phyloP scores from a whole-genome alignment of 1,284 basidiomycete genomes.

The Sporisorium reilianum region DNA sequence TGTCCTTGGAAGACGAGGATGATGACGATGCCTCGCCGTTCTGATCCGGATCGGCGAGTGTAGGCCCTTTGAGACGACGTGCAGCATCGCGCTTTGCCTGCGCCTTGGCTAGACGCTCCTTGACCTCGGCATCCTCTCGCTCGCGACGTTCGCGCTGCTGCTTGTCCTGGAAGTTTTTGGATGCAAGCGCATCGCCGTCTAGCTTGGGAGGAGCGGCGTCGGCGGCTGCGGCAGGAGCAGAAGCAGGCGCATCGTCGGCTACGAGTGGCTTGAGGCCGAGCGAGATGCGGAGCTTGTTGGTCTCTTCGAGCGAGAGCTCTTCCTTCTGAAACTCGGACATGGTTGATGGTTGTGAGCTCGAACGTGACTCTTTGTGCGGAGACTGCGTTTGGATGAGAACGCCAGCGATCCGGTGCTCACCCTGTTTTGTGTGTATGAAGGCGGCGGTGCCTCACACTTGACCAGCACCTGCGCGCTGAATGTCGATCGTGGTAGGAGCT shows the following conservation, averaged over 20 bases:
- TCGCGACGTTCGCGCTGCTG: slow-evolving; percentile 79
- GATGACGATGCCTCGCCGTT: slow-evolving; percentile 58
- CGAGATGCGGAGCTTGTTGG: slow-evolving; percentile 94
- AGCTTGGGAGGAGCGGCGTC: slow-evolving; percentile 48
- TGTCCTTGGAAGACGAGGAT: slow-evolving; percentile 70
- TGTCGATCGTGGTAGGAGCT: not conserved
- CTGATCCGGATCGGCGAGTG: slow-evolving; percentile 78
- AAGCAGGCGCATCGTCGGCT: slow-evolving; percentile 71
- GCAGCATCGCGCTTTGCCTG: slow-evolving; percentile 91
- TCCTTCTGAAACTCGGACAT: slow-evolving; percentile 72
- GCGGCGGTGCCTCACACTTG: not conserved
- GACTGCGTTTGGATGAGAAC: slow-evolving; percentile 10
- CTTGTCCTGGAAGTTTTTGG: slow-evolving; percentile 67
- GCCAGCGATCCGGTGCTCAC: slow-evolving; percentile 31
- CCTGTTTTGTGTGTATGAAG: slow-evolving; percentile 25
- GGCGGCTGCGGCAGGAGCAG: slow-evolving; percentile 7
- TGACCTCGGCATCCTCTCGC: slow-evolving; percentile 75
- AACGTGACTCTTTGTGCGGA: slow-evolving; percentile 11
- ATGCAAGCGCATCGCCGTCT: slow-evolving; percentile 69
- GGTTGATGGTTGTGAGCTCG: slow-evolving; percentile 48
- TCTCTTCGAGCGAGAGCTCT: slow-evolving; percentile 94
- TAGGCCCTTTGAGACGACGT: slow-evolving; percentile 86
- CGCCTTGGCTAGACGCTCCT: slow-evolving; percentile 70
- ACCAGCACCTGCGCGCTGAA: not conserved
- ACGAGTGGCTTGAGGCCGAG: slow-evolving; percentile 93